These are phyloP conservation scores for Elsinoe fawcettii DNA, from an alignment of 2,329 filamentous ascomycete species.

Conservation along the genomic window DNA sequence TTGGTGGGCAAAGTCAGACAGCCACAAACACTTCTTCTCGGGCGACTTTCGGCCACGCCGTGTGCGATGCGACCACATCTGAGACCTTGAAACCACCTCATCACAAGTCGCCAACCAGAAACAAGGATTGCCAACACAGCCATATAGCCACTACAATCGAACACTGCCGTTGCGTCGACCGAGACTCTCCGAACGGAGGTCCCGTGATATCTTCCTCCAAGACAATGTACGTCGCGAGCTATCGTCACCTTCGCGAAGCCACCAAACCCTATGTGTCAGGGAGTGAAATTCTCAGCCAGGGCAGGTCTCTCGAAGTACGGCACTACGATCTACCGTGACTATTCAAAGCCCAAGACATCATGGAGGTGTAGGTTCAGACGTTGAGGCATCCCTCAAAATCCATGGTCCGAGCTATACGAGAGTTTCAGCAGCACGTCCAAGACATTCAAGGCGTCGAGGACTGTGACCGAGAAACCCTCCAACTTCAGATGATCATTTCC, in stretches of 20 bases:
- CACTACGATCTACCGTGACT: not conserved
- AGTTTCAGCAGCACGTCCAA: not conserved
- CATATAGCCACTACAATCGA: not conserved
- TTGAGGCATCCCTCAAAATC: not conserved
- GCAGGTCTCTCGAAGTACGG: not conserved
- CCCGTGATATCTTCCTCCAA: not conserved
- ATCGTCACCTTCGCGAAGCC: not conserved
- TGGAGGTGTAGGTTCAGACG: not conserved
- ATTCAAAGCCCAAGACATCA: not conserved
- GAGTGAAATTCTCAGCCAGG: not conserved
- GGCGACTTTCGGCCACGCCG: conserved; percentile 6
- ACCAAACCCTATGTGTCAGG: not conserved
- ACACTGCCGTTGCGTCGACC: not conserved
- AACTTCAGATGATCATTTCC: not conserved
- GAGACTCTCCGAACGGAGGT: not conserved
- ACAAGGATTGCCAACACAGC: too few species aligned
- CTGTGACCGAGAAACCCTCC: not conserved
- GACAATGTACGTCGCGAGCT: not conserved
- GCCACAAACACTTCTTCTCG: not conserved
- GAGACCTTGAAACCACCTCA: not conserved
- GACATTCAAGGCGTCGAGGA: not conserved
- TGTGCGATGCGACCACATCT: not conserved
- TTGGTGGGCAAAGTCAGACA: not conserved
- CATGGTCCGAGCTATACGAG: not conserved
- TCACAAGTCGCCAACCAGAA: not conserved